Conservation (phyloP, 129 eudicot species). For the Daucus carota region DNA sequence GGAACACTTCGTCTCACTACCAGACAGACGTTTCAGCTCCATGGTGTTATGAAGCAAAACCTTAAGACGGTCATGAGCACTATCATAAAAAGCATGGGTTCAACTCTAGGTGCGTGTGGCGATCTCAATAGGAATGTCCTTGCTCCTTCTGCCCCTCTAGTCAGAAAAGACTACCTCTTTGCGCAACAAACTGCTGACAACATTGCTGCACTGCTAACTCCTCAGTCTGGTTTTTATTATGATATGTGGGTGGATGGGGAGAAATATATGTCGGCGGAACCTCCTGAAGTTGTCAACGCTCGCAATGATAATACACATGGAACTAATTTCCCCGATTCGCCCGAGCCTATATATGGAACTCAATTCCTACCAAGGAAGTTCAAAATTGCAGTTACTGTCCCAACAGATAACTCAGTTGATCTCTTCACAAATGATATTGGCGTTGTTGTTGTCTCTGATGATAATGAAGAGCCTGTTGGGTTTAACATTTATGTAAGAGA, state of each 20-base stretch:
- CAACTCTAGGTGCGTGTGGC: conserved; percentile 99
- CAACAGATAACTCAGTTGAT: conserved; percentile 92
- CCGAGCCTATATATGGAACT: conserved; percentile 98
- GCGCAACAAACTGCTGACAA: conserved; percentile 92
- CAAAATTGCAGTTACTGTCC: conserved; percentile 92
- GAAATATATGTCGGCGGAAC: conserved; percentile 77
- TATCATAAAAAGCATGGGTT: conserved; percentile 79
- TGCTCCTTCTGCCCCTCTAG: conserved; percentile 91
- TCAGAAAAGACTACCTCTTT: conserved; percentile 77
- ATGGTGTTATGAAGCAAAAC: conserved; percentile 79
- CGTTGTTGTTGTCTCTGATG: conserved; percentile 87
- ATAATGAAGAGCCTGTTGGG: conserved; percentile 84
- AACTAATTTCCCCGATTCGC: conserved; percentile 84
- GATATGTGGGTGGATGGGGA: conserved; percentile 99
- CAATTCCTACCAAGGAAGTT: conserved; percentile 97
- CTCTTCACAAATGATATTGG: conserved; percentile 91
- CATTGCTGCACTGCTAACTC: conserved; percentile 88
- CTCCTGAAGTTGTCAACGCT: conserved; percentile 90
- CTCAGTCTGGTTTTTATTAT: conserved; percentile 97
- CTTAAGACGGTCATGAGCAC: conserved; percentile 97
- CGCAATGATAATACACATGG: conserved; percentile 98
- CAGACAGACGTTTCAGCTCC: conserved; percentile 96
- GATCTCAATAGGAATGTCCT: conserved; percentile 97
- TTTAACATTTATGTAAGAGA: conserved; percentile 73
- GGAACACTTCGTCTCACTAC: conserved; percentile 93